Conservation (phyloP, 768 basidiomycete genomes). For the Trametes maxima region DNA sequence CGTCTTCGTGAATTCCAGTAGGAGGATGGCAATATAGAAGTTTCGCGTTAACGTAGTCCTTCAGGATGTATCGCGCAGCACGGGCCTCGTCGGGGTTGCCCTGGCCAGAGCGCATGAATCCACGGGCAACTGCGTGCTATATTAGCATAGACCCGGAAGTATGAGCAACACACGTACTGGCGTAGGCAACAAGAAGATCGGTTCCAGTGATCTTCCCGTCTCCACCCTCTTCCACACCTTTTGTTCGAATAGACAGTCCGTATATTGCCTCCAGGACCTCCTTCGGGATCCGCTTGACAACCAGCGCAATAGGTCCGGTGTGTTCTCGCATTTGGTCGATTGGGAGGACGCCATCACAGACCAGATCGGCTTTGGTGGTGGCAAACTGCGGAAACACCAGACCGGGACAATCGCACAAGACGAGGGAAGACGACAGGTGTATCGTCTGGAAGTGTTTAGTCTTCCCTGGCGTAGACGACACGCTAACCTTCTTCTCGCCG, state of each 20-base stretch:
- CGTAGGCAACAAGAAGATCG: conserved; percentile 85
- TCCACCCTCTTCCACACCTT: conserved; percentile 78
- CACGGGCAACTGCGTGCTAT: conserved; percentile 74
- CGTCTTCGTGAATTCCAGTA: conserved; percentile 62
- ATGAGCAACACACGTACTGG: conserved; percentile 66
- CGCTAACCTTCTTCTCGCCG: conserved; percentile 97
- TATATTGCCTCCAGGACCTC: conserved; percentile 89
- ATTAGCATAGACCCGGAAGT: conserved; percentile 16
- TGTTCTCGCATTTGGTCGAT: conserved; percentile 97
- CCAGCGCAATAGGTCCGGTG: conserved; percentile 78
- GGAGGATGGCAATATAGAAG: conserved; percentile 90
- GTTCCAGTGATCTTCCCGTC: conserved; percentile 73
- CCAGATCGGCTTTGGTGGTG: conserved; percentile 92
- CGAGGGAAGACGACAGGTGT: conserved; percentile 82
- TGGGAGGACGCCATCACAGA: conserved; percentile 95
- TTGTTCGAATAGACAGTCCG: conserved; percentile 73
- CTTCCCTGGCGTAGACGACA: conserved; percentile 96
- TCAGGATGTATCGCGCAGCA: conserved; percentile 87
- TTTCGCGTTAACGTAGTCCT: conserved; percentile 96
- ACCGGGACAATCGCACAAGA: conserved; percentile 97
- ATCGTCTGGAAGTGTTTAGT: conserved; percentile 99
- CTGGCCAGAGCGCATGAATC: conserved; percentile 90
- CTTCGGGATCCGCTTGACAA: conserved; percentile 78
- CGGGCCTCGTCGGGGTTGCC: conserved; percentile 98
- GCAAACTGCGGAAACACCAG: conserved; percentile 98